These are phyloP conservation scores for Xanthoconium separans DNA, from an alignment of 1,284 basidiomycete species.

Conservation along the genomic window DNA sequence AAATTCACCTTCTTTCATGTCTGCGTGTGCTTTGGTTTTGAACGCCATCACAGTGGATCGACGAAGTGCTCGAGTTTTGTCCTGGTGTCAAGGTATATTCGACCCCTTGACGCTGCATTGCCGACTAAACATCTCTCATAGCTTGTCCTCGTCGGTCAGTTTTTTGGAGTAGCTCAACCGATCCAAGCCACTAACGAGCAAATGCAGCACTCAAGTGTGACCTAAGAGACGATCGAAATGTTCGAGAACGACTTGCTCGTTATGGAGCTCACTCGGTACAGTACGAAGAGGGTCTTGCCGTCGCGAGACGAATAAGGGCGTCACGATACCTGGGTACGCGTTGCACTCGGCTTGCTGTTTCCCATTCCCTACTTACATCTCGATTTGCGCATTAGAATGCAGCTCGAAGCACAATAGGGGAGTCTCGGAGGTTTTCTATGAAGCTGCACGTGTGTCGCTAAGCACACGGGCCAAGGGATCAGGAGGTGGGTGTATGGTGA, in stretches of 20 bases:
- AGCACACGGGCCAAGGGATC: constrained; percentile 70
- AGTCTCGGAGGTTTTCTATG: constrained; percentile 88
- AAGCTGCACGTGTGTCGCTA: constrained; percentile 83
- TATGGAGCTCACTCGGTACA: constrained; percentile 71
- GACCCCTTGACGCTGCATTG: constrained; percentile 3
- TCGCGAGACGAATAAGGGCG: constrained; percentile 88
- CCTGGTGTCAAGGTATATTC: constrained; percentile 82
- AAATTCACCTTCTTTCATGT: constrained; percentile 4
- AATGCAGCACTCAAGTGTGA: constrained; percentile 89
- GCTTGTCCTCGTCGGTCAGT: constrained; percentile 86
- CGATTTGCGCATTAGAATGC: constrained; percentile 62
- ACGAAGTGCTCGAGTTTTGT: constrained; percentile 86
- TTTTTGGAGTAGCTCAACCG: background rate
- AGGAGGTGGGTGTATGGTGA: constrained; percentile 52
- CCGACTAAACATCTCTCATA: constrained; percentile 30
- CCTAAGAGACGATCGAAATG: constrained; percentile 74
- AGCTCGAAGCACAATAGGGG: constrained; percentile 95
- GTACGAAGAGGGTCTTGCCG: constrained; percentile 87
- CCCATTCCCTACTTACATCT: background rate
- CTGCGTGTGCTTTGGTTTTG: background rate
- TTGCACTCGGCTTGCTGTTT: background rate
- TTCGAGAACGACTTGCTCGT: constrained; percentile 67
- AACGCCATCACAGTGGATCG: constrained; percentile 66
- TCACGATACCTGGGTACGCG: constrained; percentile 84
- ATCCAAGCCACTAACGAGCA: constrained; percentile 10